Evolutionary conservation across 495 filamentous ascomycete genomes (phyloP).

Genomic region (Penicillium canescens): DNA sequence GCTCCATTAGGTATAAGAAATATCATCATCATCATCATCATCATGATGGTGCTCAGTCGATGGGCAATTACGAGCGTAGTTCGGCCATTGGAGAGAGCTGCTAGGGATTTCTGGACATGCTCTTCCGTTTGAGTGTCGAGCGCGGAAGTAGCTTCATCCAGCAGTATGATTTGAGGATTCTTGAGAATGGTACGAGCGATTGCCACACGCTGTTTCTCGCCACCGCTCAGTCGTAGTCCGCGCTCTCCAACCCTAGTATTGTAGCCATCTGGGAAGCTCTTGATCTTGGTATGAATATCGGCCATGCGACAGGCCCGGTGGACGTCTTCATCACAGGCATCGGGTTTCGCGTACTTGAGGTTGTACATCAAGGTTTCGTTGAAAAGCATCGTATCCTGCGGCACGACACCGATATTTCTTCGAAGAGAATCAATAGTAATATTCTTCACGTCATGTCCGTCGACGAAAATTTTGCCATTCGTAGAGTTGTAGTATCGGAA

Average conservation of each 20-base stretch:
- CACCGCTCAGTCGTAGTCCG: slow-evolving; percentile 79
- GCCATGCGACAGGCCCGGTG: slow-evolving; percentile 74
- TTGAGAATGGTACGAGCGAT: slow-evolving; percentile 87
- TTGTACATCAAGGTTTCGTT: slow-evolving; percentile 89
- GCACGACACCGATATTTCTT: slow-evolving; percentile 77
- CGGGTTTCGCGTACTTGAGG: slow-evolving; percentile 75
- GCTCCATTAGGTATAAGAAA: no score
- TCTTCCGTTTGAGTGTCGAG: slow-evolving; percentile 63
- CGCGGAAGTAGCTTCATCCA: slow-evolving; percentile 49
- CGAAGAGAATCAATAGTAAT: slow-evolving; percentile 80
- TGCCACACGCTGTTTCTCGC: slow-evolving; percentile 85
- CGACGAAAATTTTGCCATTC: slow-evolving; percentile 70
- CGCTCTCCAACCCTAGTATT: slow-evolving; percentile 80
- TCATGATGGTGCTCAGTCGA: slow-evolving; percentile 43
- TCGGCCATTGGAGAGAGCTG: slow-evolving; percentile 64
- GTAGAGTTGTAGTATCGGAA: slow-evolving; percentile 80
- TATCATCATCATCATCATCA: no score
- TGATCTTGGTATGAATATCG: slow-evolving; percentile 81
- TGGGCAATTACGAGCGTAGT: slow-evolving; percentile 73
- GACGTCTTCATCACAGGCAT: slow-evolving; percentile 74
- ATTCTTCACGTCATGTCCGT: slow-evolving; percentile 70
- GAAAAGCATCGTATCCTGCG: slow-evolving; percentile 83
- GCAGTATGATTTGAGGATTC: slow-evolving; percentile 79
- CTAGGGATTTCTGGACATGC: slow-evolving; percentile 75
- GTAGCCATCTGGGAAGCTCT: slow-evolving; percentile 80